A percentile compares a stretch with the other conserved stretches of the same genome.
phyloP scores from a whole-genome alignment of 169 alveolate genomes.

The Plasmodium malariae region DNA sequence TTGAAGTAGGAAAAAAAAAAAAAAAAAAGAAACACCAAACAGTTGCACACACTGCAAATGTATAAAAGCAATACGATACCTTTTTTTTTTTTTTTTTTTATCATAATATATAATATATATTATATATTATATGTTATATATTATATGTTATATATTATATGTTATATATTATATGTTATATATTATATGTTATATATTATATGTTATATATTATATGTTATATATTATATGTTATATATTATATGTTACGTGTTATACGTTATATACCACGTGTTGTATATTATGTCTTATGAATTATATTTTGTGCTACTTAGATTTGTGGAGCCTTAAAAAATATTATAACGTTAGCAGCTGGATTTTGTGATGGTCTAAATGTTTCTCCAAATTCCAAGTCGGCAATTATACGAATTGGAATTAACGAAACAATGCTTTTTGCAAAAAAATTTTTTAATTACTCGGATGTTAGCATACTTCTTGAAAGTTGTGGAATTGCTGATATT shows the following conservation, averaged over 20 bases:
- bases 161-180: too few species aligned
- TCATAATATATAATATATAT: too few species aligned
- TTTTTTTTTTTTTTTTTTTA: not conserved
- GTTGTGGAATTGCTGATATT: slow-evolving; percentile 94
- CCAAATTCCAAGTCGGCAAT: slow-evolving; percentile 95
- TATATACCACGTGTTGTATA: too few species aligned
- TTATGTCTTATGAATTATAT: too few species aligned
- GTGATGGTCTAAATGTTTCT: slow-evolving; percentile 94
- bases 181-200: too few species aligned
- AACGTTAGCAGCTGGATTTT: slow-evolving; percentile 95
- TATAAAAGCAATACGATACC: not conserved
- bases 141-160: too few species aligned
- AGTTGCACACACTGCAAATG: not conserved
- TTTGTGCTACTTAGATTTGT: slow-evolving; percentile 85
- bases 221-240: too few species aligned
- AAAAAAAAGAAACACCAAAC: not conserved
- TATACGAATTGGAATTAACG: slow-evolving; percentile 94
- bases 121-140: too few species aligned
- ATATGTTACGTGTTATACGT: too few species aligned
- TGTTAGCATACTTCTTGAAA: slow-evolving; percentile 89
- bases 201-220: too few species aligned
- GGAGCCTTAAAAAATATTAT: slow-evolving; percentile 96
- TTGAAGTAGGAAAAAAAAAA: slow-evolving; percentile 80
- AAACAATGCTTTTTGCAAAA: slow-evolving; percentile 83
- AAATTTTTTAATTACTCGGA: slow-evolving; percentile 83